phyloP scores from a whole-genome alignment of 2,329 filamentous ascomycete species.

The Cladosporium halotolerans region DNA sequence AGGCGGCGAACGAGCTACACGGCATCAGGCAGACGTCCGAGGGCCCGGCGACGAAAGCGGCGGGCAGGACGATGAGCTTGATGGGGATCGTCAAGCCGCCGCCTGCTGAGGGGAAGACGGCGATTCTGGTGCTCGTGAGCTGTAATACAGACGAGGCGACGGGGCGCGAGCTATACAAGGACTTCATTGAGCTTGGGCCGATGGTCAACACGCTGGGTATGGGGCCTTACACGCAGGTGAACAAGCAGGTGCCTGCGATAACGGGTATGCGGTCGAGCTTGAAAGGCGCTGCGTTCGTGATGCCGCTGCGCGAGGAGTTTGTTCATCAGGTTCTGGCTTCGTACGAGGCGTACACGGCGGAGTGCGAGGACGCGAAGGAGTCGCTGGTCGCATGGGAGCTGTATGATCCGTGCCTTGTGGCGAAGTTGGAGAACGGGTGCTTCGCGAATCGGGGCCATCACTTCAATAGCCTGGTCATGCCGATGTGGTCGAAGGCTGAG shows the following conservation, averaged over 20 bases:
- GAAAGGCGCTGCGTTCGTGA: conserved; percentile 23
- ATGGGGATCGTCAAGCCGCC: conserved; percentile 21
- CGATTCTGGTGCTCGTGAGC: conserved; percentile 17
- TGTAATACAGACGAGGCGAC: conserved; percentile 19
- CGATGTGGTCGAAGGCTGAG: conserved; percentile 24
- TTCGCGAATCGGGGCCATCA: conserved; percentile 26
- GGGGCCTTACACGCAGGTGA: conserved; percentile 20
- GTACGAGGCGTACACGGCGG: conserved; percentile 18
- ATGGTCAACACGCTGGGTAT: conserved; percentile 19
- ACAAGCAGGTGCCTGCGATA: conserved; percentile 18
- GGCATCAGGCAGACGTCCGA: conserved; percentile 12
- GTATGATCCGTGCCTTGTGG: conserved; percentile 21
- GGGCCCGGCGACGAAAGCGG: conserved; percentile 15
- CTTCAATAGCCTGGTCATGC: conserved; percentile 25
- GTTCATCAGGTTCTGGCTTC: conserved; percentile 17
- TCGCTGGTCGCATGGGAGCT: conserved; percentile 23
- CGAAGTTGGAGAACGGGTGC: conserved; percentile 17
- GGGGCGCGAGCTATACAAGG: conserved; percentile 17
- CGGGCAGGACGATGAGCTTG: conserved; percentile 16
- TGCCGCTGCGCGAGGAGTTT: conserved; percentile 20
- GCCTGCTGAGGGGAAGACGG: conserved; percentile 19
- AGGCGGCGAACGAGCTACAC: conserved; percentile 20
- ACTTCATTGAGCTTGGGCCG: conserved; percentile 20
- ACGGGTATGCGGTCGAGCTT: conserved; percentile 21
- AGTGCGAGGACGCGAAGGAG: conserved; percentile 17